Percentiles rank a stretch among this genome's conserved stretches.
Evolutionary conservation across 441 rosid genomes (phyloP).

Genomic region (Raphanus hybrid): DNA sequence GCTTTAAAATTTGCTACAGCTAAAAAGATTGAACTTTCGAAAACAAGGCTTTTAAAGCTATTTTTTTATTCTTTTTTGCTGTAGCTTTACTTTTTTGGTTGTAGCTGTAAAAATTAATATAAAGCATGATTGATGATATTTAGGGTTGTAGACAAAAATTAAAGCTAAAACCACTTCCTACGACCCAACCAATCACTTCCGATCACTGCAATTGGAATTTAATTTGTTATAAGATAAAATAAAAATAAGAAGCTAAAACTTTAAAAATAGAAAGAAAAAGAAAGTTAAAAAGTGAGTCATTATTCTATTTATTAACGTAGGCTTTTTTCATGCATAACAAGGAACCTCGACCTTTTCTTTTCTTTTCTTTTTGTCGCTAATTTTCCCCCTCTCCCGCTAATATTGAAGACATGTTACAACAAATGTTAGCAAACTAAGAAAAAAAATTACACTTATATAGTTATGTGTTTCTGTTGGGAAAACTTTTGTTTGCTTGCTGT

Average conservation of each 20-base stretch:
- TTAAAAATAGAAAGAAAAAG: constrained; percentile 12
- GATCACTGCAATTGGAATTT: neutral
- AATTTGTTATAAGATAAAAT: neutral
- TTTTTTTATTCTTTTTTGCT: no score
- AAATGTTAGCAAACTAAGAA: neutral
- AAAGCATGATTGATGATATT: no score
- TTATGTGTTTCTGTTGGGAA: neutral
- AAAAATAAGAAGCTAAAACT: neutral
- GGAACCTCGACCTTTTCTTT: constrained; percentile 21
- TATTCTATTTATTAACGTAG: constrained; percentile 63
- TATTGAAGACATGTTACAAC: constrained; percentile 5
- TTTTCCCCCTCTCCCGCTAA: neutral
- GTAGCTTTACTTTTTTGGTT: no score
- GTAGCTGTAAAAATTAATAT: no score
- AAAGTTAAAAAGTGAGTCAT: constrained; percentile 34
- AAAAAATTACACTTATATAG: neutral
- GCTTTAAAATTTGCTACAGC: no score
- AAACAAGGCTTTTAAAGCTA: no score
- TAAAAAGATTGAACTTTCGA: no score
- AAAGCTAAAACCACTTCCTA: no score
- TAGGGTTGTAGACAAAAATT: no score
- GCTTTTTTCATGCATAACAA: constrained; percentile 61
- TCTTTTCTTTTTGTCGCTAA: neutral
- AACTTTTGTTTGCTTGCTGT: neutral
- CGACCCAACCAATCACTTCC: no score